phyloP scores from a whole-genome alignment of 2,329 filamentous ascomycete genomes.

The Colletotrichum caudatum region DNA sequence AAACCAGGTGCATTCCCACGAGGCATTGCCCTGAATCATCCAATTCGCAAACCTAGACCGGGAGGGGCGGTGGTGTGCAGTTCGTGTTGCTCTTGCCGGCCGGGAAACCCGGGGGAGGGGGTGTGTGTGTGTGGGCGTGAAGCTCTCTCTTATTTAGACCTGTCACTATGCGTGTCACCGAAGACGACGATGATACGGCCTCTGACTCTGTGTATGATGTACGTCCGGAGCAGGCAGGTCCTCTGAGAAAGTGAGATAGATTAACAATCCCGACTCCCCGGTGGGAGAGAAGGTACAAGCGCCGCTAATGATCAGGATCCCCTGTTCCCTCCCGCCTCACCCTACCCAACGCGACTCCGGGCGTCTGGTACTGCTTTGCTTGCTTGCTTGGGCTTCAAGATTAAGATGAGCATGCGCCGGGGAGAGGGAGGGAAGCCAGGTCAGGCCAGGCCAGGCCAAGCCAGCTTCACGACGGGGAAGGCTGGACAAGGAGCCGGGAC shows the following conservation, averaged over 20 bases:
- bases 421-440: too few species aligned
- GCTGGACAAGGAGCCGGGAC: conserved; percentile 3
- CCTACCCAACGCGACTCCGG: conserved; percentile 36
- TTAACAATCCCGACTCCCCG: background rate
- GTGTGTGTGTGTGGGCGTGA: background rate
- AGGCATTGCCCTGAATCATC: conserved; percentile 36
- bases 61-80: background rate
- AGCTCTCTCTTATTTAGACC: background rate
- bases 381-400: conserved; percentile 6
- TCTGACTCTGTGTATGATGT: conserved; percentile 20
- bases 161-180: conserved; percentile 23
- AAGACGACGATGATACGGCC: conserved; percentile 26
- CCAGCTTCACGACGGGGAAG: conserved; percentile 2
- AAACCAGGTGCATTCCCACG: conserved; percentile 31
- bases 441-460: background rate
- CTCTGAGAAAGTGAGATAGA: background rate
- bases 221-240: too few species aligned
- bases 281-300: conserved; percentile 29
- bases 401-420: conserved; percentile 36
- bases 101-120: background rate
- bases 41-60: conserved; percentile 19
- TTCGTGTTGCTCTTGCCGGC: background rate
- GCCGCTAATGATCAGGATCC: conserved; percentile 34
- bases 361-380: conserved; percentile 16
- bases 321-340: conserved; percentile 26